A percentile compares a stretch with the other conserved stretches of the same genome.
phyloP scores from a whole-genome alignment of 805 yeast genomes.

The Sugiyamaella chiloensis region DNA sequence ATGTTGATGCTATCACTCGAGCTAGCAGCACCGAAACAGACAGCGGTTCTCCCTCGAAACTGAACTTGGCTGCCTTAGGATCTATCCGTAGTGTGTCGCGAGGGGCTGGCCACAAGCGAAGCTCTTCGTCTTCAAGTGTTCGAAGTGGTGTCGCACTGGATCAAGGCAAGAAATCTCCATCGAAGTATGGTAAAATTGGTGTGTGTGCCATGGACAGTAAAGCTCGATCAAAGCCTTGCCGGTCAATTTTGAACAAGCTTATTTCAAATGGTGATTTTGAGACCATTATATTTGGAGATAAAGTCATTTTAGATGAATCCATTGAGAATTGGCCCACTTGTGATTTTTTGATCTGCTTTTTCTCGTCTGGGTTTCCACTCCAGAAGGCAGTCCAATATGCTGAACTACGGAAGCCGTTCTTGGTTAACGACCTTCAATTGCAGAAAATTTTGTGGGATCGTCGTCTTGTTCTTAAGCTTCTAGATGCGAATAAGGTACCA shows the following conservation, averaged over 20 bases:
- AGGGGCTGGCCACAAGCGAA: slow-evolving; percentile 4
- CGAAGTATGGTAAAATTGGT: slow-evolving; percentile 82
- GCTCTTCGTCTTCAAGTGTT: slow-evolving; percentile 7
- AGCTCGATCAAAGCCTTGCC: slow-evolving; percentile 91
- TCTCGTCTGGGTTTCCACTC: slow-evolving; percentile 93
- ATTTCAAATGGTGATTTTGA: slow-evolving; percentile 95
- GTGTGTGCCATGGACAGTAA: slow-evolving; percentile 99
- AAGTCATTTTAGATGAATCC: slow-evolving; percentile 87
- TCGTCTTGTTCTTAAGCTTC: slow-evolving; percentile 73
- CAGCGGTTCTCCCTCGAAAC: neutral
- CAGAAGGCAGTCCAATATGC: slow-evolving; percentile 93
- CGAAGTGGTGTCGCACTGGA: slow-evolving; percentile 1
- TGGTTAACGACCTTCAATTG: slow-evolving; percentile 82
- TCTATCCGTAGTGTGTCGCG: slow-evolving; percentile 4
- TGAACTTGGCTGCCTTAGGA: neutral
- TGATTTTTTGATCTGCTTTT: slow-evolving; percentile 89
- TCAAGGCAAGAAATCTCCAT: slow-evolving; percentile 10
- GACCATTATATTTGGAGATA: slow-evolving; percentile 94
- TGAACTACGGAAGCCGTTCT: slow-evolving; percentile 81
- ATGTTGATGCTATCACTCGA: slow-evolving; percentile 13
- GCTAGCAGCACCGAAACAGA: slow-evolving; percentile 9
- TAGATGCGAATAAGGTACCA: slow-evolving; percentile 80
- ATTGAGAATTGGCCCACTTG: slow-evolving; percentile 99
- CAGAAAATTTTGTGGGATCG: slow-evolving; percentile 98
- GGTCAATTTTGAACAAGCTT: slow-evolving; percentile 81